Conservation (phyloP, 371 early-diverging fungal species). For the Mucor saturninus region DNA sequence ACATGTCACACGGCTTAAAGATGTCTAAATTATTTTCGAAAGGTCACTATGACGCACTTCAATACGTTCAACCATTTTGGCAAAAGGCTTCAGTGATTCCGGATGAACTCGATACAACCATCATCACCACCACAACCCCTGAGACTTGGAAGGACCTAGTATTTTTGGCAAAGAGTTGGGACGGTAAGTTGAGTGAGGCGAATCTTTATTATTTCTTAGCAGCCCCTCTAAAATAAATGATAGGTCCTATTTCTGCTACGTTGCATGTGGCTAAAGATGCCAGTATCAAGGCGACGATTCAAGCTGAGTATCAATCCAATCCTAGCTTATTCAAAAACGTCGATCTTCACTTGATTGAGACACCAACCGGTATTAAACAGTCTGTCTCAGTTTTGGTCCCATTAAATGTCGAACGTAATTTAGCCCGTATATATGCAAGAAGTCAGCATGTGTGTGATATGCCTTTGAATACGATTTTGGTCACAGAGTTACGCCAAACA, state of each 20-base stretch:
- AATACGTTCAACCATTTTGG: conserved; percentile 37
- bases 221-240: background rate
- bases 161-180: conserved; percentile 42
- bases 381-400: conserved; percentile 34
- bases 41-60: conserved; percentile 25
- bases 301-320: conserved; percentile 27
- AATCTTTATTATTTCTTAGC: background rate
- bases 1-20: conserved; percentile 49
- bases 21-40: conserved; percentile 52
- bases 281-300: conserved; percentile 8
- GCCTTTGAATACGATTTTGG: conserved; percentile 37
- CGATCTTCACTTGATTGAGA: conserved; percentile 41
- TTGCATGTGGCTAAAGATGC: conserved; percentile 29
- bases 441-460: conserved; percentile 41
- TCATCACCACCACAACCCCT: conserved; percentile 43
- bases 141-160: conserved; percentile 44
- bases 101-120: conserved; percentile 31
- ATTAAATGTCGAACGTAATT: conserved; percentile 49
- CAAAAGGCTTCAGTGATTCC: conserved; percentile 32
- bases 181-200: conserved; percentile 33
- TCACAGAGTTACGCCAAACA: conserved; percentile 40
- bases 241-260: conserved; percentile 54
- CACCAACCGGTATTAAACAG: conserved; percentile 18
- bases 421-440: conserved; percentile 50
- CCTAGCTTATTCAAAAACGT: conserved; percentile 30